These are phyloP conservation scores for Leccinum olivaceopallidum DNA, from an alignment of 768 basidiomycete genomes.

Conservation along the genomic window DNA sequence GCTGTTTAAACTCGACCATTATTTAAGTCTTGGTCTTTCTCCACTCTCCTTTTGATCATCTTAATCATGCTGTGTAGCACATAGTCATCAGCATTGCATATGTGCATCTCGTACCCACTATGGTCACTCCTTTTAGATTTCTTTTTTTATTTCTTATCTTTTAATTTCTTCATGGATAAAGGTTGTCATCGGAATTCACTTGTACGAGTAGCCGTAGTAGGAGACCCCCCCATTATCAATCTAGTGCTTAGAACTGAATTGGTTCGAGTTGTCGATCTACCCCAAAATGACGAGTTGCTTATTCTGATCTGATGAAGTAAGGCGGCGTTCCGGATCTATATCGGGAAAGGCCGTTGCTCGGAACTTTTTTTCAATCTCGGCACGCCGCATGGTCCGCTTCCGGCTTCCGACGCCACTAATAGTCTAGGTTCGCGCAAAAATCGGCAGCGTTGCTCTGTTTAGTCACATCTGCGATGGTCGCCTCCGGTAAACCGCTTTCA, in stretches of 20 bases:
- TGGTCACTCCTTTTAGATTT: constrained; percentile 24
- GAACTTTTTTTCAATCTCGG: background rate
- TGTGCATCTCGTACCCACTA: constrained; percentile 6
- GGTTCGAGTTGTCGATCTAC: constrained; percentile 13
- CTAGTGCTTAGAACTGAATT: constrained; percentile 3
- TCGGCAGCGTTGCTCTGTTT: background rate
- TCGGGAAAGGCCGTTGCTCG: background rate
- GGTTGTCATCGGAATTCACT: constrained; percentile 2
- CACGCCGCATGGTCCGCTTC: background rate
- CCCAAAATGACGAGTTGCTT: background rate
- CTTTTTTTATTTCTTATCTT: constrained; percentile 1
- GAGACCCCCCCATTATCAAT: background rate
- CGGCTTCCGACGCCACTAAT: background rate
- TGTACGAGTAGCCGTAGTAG: constrained; percentile 1
- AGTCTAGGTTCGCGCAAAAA: background rate
- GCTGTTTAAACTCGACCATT: constrained; percentile 37
- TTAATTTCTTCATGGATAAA: constrained; percentile 27
- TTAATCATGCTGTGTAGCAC: constrained; percentile 21
- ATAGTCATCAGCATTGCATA: constrained; percentile 18
- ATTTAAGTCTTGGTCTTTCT: background rate
- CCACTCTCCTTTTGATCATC: background rate
- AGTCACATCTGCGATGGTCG: constrained; percentile 12
- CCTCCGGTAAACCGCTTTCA: constrained; percentile 32
- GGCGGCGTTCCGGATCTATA: background rate
- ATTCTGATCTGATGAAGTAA: background rate